Conservation (phyloP, 768 basidiomycete genomes). For the Harrya chromipes region DNA sequence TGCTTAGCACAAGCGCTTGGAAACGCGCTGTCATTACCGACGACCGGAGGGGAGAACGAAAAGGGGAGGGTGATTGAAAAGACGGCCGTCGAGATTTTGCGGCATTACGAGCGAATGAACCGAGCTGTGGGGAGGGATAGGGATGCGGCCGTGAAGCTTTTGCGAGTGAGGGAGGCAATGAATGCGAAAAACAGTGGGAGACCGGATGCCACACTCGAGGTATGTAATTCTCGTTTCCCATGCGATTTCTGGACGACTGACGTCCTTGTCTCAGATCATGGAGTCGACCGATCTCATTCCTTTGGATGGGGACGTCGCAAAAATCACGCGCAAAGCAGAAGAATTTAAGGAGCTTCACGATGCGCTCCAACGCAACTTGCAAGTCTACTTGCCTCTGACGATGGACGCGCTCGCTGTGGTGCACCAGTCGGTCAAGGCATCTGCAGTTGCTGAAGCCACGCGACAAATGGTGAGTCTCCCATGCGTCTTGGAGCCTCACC, state of each 20-base stretch:
- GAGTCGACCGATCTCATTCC: constrained; percentile 87
- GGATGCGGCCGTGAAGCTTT: constrained; percentile 69
- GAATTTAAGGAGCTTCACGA: constrained; percentile 88
- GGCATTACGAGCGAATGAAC: constrained; percentile 77
- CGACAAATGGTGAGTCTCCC: constrained; percentile 62
- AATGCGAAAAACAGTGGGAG: constrained; percentile 69
- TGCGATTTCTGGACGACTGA: not conserved
- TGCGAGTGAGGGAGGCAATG: constrained; percentile 80
- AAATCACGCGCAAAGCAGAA: constrained; percentile 82
- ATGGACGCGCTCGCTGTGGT: constrained; percentile 90
- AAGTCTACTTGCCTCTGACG: constrained; percentile 80
- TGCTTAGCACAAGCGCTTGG: constrained; percentile 88
- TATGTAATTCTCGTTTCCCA: constrained; percentile 35
- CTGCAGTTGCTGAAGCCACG: constrained; percentile 67
- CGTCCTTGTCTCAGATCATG: constrained; percentile 55
- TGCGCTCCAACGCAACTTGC: constrained; percentile 84
- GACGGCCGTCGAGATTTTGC: constrained; percentile 74
- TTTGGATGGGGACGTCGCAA: constrained; percentile 77
- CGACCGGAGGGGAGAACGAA: constrained; percentile 46
- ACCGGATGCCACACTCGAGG: constrained; percentile 79
- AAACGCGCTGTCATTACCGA: constrained; percentile 68
- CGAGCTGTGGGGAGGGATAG: constrained; percentile 67
- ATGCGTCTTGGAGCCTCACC: constrained; percentile 14
- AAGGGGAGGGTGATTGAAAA: constrained; percentile 67
- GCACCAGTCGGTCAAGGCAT: constrained; percentile 72